Base-by-base conservation (phyloP, 371 early-diverging fungal species). In the Mucor circinelloides region DNA sequence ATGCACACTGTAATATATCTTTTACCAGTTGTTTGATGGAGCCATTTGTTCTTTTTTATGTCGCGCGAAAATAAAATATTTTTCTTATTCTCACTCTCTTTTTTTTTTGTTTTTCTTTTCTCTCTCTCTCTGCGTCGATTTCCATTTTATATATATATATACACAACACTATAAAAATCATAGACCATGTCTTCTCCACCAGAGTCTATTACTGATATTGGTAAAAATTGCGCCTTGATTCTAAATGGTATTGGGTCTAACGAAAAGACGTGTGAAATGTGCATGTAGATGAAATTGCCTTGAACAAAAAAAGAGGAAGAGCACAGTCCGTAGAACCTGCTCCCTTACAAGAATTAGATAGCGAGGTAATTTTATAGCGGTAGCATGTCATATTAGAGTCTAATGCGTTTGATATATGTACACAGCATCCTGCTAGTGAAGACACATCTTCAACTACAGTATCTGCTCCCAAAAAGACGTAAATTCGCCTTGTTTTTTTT, bases 401-500 rank as follows among this genome's bases (percentile, higher is more conserved):
- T 19, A 27, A 65, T 8, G 40, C 17, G 13, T 13, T 32, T n/a
- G 1, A 38, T 63, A 8, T 42, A n/a, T 7, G 1, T 30, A 23
- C 36, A 19, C 23, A 56, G 42, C 64, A 31, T 34, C 40, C n/a
- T 19, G 6, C 57, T 52, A 56, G 32, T 50, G 42, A 67, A 52
- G 72, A 71, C 56, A 55, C 65, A 6, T 55, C 67, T 31, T 42
- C 60, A 4, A 42, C 63, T 30, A 40, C 60, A 9, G 73, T 74
- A 8, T 72, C 79, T 34, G 75, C 75, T 30, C 71, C 75, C 23
- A 81, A 81, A 46, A 81, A 81, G 31, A 81, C 81, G 81, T 81
- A 70, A 67, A 54, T 31, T 42, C 6, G 58, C 55, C 42, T 6
- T 40, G 13, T 40, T 15, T 17, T 17, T 17, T 5, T 40, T 1